Evolutionary conservation across 441 rosid genomes (phyloP), one percentile per base, ranked within the genome.

Genomic region (Adansonia madagascariensis): DNA sequence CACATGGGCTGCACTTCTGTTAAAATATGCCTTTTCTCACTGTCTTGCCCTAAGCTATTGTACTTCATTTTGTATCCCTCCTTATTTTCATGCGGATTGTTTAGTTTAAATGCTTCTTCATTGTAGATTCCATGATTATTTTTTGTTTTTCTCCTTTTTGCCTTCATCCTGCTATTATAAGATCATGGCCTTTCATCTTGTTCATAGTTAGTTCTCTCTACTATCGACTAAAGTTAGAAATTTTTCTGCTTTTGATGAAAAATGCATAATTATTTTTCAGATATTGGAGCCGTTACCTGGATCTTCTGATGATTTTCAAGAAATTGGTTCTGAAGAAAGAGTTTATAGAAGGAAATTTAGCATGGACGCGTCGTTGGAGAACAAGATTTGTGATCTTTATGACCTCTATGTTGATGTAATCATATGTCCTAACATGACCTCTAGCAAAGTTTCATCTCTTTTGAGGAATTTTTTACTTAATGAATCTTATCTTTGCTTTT

Each of bases 401-500:
- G 99, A 95, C 82, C 94, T 94, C 82, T 95, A 83, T 83, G 87
- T 92, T 83, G 98, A 95, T 82, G 99, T 95, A 90, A 50, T 75
- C 6, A 61, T 75, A 17, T 27, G 12, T 55, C 57, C 63, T 79
- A 22, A 50, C 14, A 35, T 44, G 71, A 73, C 57, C 73, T 44
- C 71, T 12, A 22, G 53, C 53, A 60, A 44, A 10, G 31, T 61
- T 59, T 80, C 71, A 41, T 59, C 47, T 50, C 27, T 59, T 50
- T 20, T 43, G 15, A 3, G 18, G 27, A 70, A 39, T 57, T 44
- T 73, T 73, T 68, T 67, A 77, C 44, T 63, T 59, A 43, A 27
- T 80, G 65, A 71, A 56, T 72, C 55, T 79, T 71, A 57, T 73
- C 80, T 59, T 60, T 77, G 73, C 22, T 18, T 65, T 52, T 80